A percentile compares a stretch with the other conserved stretches of the same genome.
Evolutionary conservation across 108 stramenopile species (phyloP).

Genomic region (Heterococcus sp.): DNA sequence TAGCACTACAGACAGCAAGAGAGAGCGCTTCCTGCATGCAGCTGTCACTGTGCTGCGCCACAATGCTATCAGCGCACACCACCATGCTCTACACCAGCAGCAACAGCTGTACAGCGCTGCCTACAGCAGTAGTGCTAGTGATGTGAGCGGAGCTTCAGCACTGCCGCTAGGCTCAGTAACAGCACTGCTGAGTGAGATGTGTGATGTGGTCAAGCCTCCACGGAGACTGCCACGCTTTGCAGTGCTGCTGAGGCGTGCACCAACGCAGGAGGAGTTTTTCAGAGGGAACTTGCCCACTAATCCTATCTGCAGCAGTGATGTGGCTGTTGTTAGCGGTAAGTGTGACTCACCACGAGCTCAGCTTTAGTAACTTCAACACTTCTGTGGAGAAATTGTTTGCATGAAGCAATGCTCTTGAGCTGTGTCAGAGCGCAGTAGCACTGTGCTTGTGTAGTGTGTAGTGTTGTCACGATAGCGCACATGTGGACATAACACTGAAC

Average conservation of each 20-base stretch:
- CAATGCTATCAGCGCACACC: background rate
- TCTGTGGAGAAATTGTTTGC: too few relatives aligned
- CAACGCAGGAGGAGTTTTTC: slow-evolving; percentile 60
- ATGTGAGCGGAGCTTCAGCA: too few relatives aligned
- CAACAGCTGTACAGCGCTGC: too few relatives aligned
- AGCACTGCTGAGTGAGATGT: slow-evolving; percentile 29
- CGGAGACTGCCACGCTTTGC: slow-evolving; percentile 38
- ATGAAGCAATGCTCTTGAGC: too few relatives aligned
- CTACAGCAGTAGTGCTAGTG: too few relatives aligned
- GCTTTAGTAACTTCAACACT: too few relatives aligned
- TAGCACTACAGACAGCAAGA: too few relatives aligned
- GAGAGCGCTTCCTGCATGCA: slow-evolving; percentile 3
- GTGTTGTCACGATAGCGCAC: too few relatives aligned
- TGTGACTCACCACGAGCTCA: too few relatives aligned
- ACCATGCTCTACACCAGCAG: background rate
- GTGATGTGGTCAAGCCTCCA: slow-evolving; percentile 47
- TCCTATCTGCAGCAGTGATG: slow-evolving; percentile 36
- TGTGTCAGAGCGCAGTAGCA: too few relatives aligned
- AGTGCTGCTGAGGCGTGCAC: slow-evolving; percentile 49
- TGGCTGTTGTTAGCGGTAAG: background rate
- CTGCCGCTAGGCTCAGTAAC: slow-evolving; percentile 1
- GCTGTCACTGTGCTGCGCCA: slow-evolving; percentile 10
- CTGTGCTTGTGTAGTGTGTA: too few relatives aligned
- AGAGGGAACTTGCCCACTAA: slow-evolving; percentile 43
- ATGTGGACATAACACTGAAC: background rate